Evolutionary conservation across 495 filamentous ascomycete species (phyloP).

Genomic region (Bacidia rubella): DNA sequence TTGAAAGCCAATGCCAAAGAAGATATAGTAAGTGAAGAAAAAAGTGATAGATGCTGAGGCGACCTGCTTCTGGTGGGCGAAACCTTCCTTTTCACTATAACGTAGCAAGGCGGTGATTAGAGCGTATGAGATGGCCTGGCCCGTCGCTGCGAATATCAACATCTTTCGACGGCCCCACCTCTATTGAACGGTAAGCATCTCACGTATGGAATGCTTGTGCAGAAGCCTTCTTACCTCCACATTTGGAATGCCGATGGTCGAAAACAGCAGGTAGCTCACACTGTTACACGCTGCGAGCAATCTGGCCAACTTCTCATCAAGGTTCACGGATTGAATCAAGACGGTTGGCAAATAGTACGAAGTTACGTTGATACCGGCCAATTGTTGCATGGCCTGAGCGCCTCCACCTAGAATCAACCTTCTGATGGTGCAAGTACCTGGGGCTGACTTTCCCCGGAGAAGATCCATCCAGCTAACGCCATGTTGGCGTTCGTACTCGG

Average conservation of each 20-base stretch:
- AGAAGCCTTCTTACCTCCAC: constrained; percentile 26
- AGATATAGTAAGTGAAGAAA: constrained; percentile 39
- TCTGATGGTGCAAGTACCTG: constrained; percentile 33
- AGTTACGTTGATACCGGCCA: constrained; percentile 34
- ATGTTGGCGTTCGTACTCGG: constrained; percentile 36
- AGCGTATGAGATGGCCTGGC: constrained; percentile 36
- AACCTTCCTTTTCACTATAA: constrained; percentile 26
- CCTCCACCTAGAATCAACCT: constrained; percentile 37
- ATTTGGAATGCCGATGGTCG: constrained; percentile 30
- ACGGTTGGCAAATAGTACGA: constrained; percentile 26
- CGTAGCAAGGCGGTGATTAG: constrained; percentile 43
- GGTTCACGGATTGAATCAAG: constrained; percentile 35
- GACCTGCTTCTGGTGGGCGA: constrained; percentile 19
- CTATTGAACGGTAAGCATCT: background rate
- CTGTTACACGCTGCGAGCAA: constrained; percentile 38
- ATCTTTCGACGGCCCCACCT: constrained; percentile 37
- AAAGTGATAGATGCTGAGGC: constrained; percentile 36
- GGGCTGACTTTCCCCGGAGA: constrained; percentile 26
- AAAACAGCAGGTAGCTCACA: constrained; percentile 36
- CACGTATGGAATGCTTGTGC: background rate
- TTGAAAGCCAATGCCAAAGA: constrained; percentile 42
- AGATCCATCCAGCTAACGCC: constrained; percentile 35
- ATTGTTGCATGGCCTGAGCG: constrained; percentile 41
- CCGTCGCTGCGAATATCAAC: constrained; percentile 37
- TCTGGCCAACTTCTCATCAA: constrained; percentile 32